Base-by-base conservation (phyloP, 2,329 filamentous ascomycete genomes). In the Pseudocercospora vitis region DNA sequence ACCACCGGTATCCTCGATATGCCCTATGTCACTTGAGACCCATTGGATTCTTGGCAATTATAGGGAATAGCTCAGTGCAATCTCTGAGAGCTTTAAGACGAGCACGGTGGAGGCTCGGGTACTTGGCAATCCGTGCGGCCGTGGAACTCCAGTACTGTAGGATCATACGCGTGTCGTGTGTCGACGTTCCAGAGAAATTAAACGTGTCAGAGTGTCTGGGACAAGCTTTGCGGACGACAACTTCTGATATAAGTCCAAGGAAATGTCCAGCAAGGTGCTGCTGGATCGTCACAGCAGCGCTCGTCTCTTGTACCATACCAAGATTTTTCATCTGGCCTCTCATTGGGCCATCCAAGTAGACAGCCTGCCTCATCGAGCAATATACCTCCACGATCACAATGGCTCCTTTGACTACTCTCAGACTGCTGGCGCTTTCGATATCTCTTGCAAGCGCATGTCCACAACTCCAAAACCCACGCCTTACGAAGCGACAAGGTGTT, bases 401-500 rank as follows among this genome's bases (percentile, higher is more conserved):
- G 49, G 26, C 18, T 23, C 35, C 44, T 12, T 26, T 40, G 24
- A 44, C 28, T 21, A 39, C 49, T 23, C 37, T 51, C 6, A 23
- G 21, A 8, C 16, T 44, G 9, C 37, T 51, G 11, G 49, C 39
- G 12, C 4, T 51, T 28, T 21, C 37, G 21, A 28, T 40, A n/a
- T 26, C 31, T 12, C 6, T 52, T 16, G 50, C 50, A 18, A 48
- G 16, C 18, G 50, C 50, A 18, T 52, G 50, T 40, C 50, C 50
- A n/a, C 42, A 52, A 32, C 14, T 37, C 7, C 11, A 37, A 7
- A 37, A 37, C 8, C 45, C 33, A 31, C 42, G 26, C 9, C 19
- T 54, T 7, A 52, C 48, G 11, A 57, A 54, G 44, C 26, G 55
- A 18, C 51, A 57, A 39, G 52, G 55, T 23, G 49, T 55, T 16